phyloP scores from a whole-genome alignment of 1,284 basidiomycete genomes.

The Puccinia horiana region DNA sequence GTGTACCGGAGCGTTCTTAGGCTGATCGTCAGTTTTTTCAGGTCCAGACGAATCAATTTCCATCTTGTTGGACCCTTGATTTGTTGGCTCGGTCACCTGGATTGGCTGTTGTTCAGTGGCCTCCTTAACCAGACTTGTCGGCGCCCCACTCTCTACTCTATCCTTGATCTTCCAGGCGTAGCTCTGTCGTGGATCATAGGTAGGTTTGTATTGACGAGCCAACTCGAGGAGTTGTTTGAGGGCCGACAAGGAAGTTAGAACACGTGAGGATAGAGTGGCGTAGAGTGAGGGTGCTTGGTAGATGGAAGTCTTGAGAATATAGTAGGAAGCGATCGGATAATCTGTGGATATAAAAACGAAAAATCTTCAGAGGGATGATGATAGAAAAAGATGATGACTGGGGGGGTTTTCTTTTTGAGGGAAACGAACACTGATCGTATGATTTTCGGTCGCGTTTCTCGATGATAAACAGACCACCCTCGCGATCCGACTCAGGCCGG shows the following conservation, averaged over 20 bases:
- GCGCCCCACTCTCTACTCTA: neutral
- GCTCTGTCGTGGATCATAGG: constrained; percentile 38
- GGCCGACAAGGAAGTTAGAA: constrained; percentile 63
- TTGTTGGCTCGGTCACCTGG: neutral
- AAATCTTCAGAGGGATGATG: neutral
- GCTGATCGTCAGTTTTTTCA: neutral
- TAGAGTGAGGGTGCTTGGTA: constrained; percentile 82
- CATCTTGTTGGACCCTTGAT: constrained; percentile 17
- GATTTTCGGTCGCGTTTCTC: constrained; percentile 79
- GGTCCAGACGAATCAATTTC: neutral
- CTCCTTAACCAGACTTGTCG: neutral
- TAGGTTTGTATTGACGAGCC: constrained; percentile 36
- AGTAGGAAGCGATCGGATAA: constrained; percentile 73
- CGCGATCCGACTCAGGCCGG: constrained; percentile 64
- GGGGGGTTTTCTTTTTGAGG: neutral
- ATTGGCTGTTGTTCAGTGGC: neutral
- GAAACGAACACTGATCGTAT: constrained; percentile 70
- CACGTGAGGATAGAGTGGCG: constrained; percentile 74
- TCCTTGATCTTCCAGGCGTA: constrained; percentile 47
- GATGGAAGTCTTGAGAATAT: constrained; percentile 79
- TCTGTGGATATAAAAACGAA: constrained; percentile 62
- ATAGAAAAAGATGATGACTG: neutral
- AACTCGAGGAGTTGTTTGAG: constrained; percentile 30
- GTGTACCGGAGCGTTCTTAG: constrained; percentile 1
- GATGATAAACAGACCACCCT: constrained; percentile 71